Percentiles rank a stretch among this genome's conserved stretches.
phyloP scores from a whole-genome alignment of 2,329 filamentous ascomycete genomes.

The Neurospora sp. region DNA sequence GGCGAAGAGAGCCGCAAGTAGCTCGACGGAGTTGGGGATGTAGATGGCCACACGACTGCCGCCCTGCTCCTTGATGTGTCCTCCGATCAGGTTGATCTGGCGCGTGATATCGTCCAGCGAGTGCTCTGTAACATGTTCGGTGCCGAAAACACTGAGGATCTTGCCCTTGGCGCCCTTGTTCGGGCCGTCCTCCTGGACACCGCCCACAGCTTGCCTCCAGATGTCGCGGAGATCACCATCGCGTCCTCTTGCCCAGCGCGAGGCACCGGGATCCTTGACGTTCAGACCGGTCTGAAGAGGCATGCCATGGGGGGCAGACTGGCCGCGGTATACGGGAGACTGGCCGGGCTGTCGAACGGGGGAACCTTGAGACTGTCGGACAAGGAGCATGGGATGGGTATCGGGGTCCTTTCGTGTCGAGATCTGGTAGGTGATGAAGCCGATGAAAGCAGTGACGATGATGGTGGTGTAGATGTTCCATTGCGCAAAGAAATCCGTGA shows the following conservation, averaged over 20 bases:
- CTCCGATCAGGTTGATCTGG: conserved; percentile 81
- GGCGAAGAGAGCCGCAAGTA: conserved; percentile 73
- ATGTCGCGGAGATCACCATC: conserved; percentile 87
- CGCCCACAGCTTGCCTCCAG: conserved; percentile 65
- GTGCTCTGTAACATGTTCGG: conserved; percentile 64
- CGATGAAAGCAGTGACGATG: conserved; percentile 55
- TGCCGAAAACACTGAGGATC: conserved; percentile 71
- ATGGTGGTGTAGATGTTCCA: conserved; percentile 77
- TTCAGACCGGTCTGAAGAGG: conserved; percentile 67
- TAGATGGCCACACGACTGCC: conserved; percentile 77
- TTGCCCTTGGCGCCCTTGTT: conserved; percentile 52
- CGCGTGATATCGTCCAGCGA: conserved; percentile 62
- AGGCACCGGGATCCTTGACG: conserved; percentile 68
- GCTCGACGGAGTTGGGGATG: conserved; percentile 85
- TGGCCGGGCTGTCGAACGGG: conserved; percentile 75
- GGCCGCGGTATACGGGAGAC: conserved; percentile 76
- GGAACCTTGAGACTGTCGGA: conserved; percentile 69
- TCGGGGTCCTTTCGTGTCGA: conserved; percentile 71
- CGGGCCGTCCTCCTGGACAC: conserved; percentile 53
- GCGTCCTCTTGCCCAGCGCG: conserved; percentile 73
- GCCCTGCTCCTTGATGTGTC: conserved; percentile 60
- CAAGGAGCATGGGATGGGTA: conserved; percentile 82
- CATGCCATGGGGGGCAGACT: conserved; percentile 76
- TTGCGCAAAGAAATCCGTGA: conserved; percentile 60
- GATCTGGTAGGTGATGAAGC: conserved; percentile 61